Base-by-base conservation (phyloP, 352 stramenopile species). In the Globisporangium acanthophoron region DNA sequence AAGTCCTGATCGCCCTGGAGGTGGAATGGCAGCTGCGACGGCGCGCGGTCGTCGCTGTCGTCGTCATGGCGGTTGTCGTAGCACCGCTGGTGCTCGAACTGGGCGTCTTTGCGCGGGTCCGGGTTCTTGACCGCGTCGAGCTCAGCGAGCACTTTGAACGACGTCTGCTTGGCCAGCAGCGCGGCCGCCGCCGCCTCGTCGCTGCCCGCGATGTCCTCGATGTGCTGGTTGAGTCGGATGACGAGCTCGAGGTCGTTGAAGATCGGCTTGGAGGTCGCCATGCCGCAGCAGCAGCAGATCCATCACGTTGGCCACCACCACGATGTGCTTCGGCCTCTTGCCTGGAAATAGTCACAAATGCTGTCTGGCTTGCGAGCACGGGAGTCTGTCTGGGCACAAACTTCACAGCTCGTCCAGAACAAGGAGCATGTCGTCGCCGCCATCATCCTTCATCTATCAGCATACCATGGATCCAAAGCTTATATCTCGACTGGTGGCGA, bases 191-290 rank as follows among this genome's bases (percentile, higher is more conserved):
- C 66, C 4, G 55, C 66, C 35, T 69, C 56, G 7, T 66, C 40
- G n/a, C 58, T 63, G 31, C 53, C 39, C 1, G 64, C 65, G 61
- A 80, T 54, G 31, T 66, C 66, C 40, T 88, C 70, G 31, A 90
- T 81, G 62, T 88, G 78, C 67, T 87, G 74, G 52, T 87, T 88
- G 35, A 90, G 65, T 45, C 73, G 80, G 48, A 88, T 52, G 29
- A 90, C 74, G 51, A 90, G 74, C 64, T 76, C 79, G 35, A 90
- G 64, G 62, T 90, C 80, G 65, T 86, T 76, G 72, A 90, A 88
- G 63, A 90, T 81, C 61, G 80, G 67, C 48, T 77, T 82, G 27
- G 43, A 69, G 35, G 66, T 67, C 15, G 56, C 56, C 56, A 61
- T 61, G 56, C 5, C 16, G 27, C 27, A 16, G 31, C 29, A 15